Evolutionary conservation across 768 basidiomycete genomes (phyloP), one percentile per base, ranked within the genome.

Genomic region (Tulasnella sp.): DNA sequence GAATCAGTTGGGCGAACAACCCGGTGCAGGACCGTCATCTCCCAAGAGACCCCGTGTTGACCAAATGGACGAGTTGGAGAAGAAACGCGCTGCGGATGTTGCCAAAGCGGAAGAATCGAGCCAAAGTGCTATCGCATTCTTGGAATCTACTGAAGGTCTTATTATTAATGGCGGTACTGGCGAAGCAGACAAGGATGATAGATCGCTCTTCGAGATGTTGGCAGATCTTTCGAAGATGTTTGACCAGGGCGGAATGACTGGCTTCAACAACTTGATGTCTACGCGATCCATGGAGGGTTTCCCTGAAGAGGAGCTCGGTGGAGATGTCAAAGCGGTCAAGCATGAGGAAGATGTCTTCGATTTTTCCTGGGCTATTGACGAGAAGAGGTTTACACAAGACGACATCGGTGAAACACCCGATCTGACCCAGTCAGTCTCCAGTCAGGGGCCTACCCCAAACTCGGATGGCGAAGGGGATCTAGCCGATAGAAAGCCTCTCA

Each of bases 361-460:
- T 40, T 57, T 54, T 19, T 54, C 4, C 13, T 45, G 37, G 34
- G 29, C 46, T 29, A 45, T 56, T 39, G 53, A 56, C 29, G 28
- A 29, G 13, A 42, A 24, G 25, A 31, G 29, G n/a, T 37, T 43
- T 24, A 40, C 54, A 3, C 20, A 55, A 3, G 53, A 54, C 15
- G 53, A 53, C 22, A 16, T 48, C 25, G 48, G 39, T 16, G 50
- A 53, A 19, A 55, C 54, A 16, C 55, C 55, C 10, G 55, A 56
- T 6, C 55, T 56, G 4, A 25, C 46, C 33, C 42, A 13, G 16
- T 43, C 55, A 10, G 27, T 32, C 10, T 41, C 39, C 9, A 56
- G 55, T 39, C 55, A 56, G 34, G 55, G 55, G 4, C 55, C 55
- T 9, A 56, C 55, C 15, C 55, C 55, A 25, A 54, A 53, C 35